Conservation (phyloP, 441 rosid genomes). For the Populus hybrid region DNA sequence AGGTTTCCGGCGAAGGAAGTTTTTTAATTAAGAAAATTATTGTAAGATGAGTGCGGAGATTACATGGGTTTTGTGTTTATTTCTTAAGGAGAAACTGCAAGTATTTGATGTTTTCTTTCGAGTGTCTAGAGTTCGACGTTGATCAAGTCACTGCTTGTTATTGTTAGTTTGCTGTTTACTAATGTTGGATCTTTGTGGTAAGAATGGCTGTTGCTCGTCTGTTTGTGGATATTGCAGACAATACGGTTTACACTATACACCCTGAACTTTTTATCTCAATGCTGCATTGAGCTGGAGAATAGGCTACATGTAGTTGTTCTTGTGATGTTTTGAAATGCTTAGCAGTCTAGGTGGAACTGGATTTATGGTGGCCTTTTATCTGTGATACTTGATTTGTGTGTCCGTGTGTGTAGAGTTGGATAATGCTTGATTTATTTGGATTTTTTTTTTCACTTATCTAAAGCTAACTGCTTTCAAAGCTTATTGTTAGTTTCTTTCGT, state of each 20-base stretch:
- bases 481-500: neutral
- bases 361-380: neutral
- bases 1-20: neutral
- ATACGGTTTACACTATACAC: neutral
- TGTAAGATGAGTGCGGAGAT: neutral
- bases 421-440: neutral
- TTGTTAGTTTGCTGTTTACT: neutral
- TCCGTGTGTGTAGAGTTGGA: neutral
- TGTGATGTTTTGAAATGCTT: neutral
- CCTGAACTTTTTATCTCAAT: neutral
- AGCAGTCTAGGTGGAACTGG: neutral
- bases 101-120: neutral
- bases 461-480: neutral
- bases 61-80: neutral
- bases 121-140: neutral
- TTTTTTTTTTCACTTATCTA: too few species aligned
- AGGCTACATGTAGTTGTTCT: neutral
- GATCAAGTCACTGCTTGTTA: neutral
- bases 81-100: neutral
- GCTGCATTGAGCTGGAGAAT: neutral
- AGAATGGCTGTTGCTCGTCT: neutral
- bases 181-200: neutral
- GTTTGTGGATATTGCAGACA: neutral
- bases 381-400: neutral
- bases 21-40: neutral